Conservation (phyloP, 805 yeast species). For the Hanseniaspora hatyaiensis region DNA sequence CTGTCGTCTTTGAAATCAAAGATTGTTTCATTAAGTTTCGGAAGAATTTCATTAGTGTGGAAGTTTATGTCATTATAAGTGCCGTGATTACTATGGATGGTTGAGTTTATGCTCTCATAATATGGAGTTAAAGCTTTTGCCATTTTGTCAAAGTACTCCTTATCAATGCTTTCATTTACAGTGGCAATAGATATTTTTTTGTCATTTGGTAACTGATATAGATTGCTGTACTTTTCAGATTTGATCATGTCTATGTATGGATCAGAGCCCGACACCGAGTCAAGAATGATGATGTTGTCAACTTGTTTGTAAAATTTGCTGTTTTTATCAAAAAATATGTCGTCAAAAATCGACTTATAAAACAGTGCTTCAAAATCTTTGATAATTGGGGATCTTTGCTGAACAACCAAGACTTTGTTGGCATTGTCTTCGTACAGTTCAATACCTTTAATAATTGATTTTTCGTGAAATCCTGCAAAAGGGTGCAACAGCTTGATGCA, state of each 20-base stretch:
- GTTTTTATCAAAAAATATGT: constrained; percentile 32
- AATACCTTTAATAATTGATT: constrained; percentile 43
- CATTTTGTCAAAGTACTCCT: not conserved
- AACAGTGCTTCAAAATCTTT: constrained; percentile 47
- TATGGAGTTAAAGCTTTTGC: not conserved
- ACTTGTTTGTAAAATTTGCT: constrained; percentile 26
- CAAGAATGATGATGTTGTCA: constrained; percentile 42
- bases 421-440: constrained; percentile 47
- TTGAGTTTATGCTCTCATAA: no score
- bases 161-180: not conserved
- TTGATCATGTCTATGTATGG: constrained; percentile 19
- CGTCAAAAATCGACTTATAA: constrained; percentile 38
- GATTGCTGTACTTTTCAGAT: constrained; percentile 15
- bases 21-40: constrained; percentile 16
- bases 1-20: not conserved
- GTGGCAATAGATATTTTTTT: constrained; percentile 8
- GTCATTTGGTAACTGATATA: constrained; percentile 3
- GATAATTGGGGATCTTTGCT: constrained; percentile 75
- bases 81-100: no score
- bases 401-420: constrained; percentile 46
- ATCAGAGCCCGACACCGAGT: constrained; percentile 59
- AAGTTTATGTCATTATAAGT: constrained; percentile 12
- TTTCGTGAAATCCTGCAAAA: constrained; percentile 48
- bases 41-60: constrained; percentile 19
- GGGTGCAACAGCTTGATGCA: constrained; percentile 60